Conservation (phyloP, 192 early-diverging fungal genomes). For the Gigaspora rosea region DNA sequence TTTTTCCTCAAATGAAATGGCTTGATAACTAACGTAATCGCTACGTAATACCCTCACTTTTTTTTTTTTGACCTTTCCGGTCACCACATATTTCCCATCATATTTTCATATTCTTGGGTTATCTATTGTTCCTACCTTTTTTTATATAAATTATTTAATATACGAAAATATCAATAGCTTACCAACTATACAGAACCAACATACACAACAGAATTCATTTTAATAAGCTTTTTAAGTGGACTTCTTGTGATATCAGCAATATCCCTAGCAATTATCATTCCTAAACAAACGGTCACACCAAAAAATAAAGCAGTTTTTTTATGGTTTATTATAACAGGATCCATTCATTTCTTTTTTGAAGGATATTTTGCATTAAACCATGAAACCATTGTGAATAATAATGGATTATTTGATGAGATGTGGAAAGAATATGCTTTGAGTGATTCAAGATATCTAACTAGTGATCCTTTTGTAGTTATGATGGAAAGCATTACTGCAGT, state of each 20-base stretch:
- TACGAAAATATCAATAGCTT: not conserved
- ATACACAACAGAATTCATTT: not conserved
- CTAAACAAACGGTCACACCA: not conserved
- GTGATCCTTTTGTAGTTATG: conserved; percentile 78
- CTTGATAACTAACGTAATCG: not conserved
- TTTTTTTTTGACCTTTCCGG: too few relatives aligned
- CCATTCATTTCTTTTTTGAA: conserved; percentile 84
- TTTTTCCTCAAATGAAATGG: not conserved
- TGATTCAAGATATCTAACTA: conserved; percentile 87
- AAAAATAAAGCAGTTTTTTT: conserved; percentile 57
- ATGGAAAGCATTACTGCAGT: conserved; percentile 91
- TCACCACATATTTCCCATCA: not conserved
- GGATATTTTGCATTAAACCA: conserved; percentile 82
- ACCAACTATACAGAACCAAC: conserved; percentile 2
- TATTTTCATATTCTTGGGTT: not conserved
- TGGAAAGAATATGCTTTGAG: conserved; percentile 92
- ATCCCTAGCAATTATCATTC: not conserved
- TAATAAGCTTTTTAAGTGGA: not conserved
- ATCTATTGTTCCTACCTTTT: not conserved
- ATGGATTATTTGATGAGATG: conserved; percentile 66
- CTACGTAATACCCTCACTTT: not conserved
- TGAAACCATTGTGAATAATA: conserved; percentile 64
- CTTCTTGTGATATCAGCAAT: not conserved
- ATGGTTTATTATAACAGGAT: conserved; percentile 84
- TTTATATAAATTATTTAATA: not conserved